Base-by-base conservation (phyloP, 345 rosid species). In the Eucalyptus cladocalyx region DNA sequence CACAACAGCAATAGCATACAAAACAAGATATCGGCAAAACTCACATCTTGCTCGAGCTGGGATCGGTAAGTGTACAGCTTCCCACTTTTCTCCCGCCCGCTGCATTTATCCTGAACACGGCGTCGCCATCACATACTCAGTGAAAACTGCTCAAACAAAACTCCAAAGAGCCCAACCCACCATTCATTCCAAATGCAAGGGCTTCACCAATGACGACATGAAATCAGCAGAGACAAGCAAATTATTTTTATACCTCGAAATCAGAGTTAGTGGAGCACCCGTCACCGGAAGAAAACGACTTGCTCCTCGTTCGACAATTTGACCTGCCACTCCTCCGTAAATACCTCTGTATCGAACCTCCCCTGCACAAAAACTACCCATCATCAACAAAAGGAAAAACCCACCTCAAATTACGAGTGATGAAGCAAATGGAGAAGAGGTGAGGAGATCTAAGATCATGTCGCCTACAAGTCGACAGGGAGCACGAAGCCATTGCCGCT, bases 11-110 rank as follows among this genome's bases (percentile, higher is more conserved):
- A 76, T 76, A 76, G 85, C 85, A 76, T 40, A 40, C 47, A 76
- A 76, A 87, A 76, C 85, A 76, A 76, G 47, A 40, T 76, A 40
- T 11, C 9, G 9, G 34, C 49, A 7, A 45, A 37, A 92, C 98
- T 94, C 92, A 96, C 99, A 89, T 96, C 99, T 95, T 97, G 93
- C 93, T 96, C 97, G 62, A 97, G 99, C 93, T 95, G 95, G 93
- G 89, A 65, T 87, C 92, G 96, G 91, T 97, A 94, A 91, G 91
- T 87, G 86, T 93, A 87, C 76, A 88, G 91, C 88, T 92, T 91
- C 85, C 87, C 92, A 62, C 90, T 94, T 91, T 93, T 94, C 94
- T 92, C 90, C 86, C 88, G 91, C 89, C 91, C 93, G 87, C 89
- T 93, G 62, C 60, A 92, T 90, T 91, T 92, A 23, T 87, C 90